Conservation (phyloP, 140 eudicot species). For the Bidens hawaiensis region DNA sequence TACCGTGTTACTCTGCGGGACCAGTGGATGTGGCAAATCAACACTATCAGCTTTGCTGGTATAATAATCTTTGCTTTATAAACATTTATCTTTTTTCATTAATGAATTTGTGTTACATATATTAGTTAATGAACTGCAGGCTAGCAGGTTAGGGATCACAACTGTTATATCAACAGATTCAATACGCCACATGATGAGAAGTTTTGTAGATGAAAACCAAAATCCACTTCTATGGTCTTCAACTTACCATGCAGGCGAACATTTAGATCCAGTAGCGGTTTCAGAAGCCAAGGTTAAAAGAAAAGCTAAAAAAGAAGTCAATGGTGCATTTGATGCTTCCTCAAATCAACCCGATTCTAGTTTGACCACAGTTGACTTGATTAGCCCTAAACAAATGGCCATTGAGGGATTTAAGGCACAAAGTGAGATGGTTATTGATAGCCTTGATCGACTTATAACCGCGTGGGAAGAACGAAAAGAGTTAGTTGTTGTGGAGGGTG, state of each 20-base stretch:
- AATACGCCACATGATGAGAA: conserved; percentile 97
- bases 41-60: conserved; percentile 95
- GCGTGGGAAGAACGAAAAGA: conserved; percentile 98
- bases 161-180: conserved; percentile 96
- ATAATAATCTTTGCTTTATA: conserved; percentile 16
- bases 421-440: conserved; percentile 97
- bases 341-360: conserved; percentile 4
- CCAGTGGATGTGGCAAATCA: conserved; percentile 99
- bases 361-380: conserved; percentile 37
- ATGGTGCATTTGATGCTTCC: conserved; percentile 34
- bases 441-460: conserved; percentile 90
- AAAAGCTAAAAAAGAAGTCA: conserved; percentile 70
- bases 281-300: conserved; percentile 77
- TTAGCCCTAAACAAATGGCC: conserved; percentile 93
- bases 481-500: conserved; percentile 96
- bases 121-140: conserved; percentile 41
- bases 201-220: conserved; percentile 92
- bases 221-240: conserved; percentile 98
- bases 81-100: neutral
- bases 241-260: conserved; percentile 96
- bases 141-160: conserved; percentile 92
- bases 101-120: neutral
- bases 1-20: conserved; percentile 83
- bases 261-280: conserved; percentile 87
- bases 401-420: conserved; percentile 96